phyloP scores from a whole-genome alignment of 1,284 basidiomycete genomes.

The Marasmius fiardii region DNA sequence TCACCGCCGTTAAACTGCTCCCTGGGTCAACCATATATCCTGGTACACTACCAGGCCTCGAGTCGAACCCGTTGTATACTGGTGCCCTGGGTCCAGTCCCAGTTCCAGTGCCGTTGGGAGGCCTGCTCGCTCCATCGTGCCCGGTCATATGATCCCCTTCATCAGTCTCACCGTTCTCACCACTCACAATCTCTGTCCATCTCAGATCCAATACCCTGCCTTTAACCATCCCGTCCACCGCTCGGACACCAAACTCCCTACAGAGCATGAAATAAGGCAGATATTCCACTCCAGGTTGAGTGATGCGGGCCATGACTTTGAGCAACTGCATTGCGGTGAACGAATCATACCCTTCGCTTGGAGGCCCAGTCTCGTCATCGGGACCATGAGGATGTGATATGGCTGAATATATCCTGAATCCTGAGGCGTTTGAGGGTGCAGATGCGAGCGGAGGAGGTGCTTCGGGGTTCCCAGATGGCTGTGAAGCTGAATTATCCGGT shows the following conservation, averaged over 20 bases:
- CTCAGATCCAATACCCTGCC: conserved; percentile 70
- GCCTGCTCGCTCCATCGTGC: neutral
- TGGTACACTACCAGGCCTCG: conserved; percentile 12
- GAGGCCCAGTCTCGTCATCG: neutral
- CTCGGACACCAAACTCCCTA: conserved; percentile 70
- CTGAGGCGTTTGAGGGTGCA: conserved; percentile 28
- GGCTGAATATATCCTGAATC: conserved; percentile 65
- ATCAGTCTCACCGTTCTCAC: conserved; percentile 32
- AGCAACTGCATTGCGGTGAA: conserved; percentile 73
- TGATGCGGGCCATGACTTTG: conserved; percentile 71
- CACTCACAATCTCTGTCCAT: conserved; percentile 69
- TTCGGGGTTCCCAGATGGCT: neutral
- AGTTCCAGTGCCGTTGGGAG: too few species aligned
- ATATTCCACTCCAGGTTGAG: conserved; percentile 54
- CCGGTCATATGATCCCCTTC: conserved; percentile 4
- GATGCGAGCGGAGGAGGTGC: neutral
- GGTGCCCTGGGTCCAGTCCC: neutral
- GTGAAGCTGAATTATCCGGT: neutral
- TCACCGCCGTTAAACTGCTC: conserved; percentile 30
- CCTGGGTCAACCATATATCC: conserved; percentile 14
- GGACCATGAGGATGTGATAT: conserved; percentile 33
- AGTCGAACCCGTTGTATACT: conserved; percentile 9
- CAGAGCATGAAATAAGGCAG: conserved; percentile 77
- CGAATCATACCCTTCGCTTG: conserved; percentile 27
- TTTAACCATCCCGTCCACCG: conserved; percentile 79